Conservation (phyloP, 23 red algal species). For the Agarophyton chilense region DNA sequence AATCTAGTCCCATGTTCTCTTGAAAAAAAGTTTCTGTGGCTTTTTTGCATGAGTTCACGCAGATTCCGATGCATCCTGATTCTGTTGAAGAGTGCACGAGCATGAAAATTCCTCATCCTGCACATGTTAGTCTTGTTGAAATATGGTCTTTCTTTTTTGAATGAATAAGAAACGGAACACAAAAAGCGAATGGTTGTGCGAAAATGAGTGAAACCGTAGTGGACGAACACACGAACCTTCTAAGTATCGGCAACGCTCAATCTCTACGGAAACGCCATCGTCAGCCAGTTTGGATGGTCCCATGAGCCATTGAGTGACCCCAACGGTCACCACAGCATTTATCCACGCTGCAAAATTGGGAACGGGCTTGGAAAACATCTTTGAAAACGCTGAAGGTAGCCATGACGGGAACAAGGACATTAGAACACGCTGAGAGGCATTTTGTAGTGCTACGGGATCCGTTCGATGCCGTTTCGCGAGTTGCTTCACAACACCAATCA, state of each 20-base stretch:
- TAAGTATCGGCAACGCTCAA: slow-evolving; percentile 68
- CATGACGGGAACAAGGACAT: slow-evolving; percentile 54
- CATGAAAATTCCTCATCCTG: not conserved
- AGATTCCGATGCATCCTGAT: slow-evolving; percentile 54
- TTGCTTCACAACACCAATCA: slow-evolving; percentile 27
- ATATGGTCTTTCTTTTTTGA: not conserved
- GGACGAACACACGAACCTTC: slow-evolving; percentile 25
- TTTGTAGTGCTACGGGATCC: slow-evolving; percentile 6
- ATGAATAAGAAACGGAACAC: not conserved
- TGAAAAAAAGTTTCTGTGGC: slow-evolving; percentile 60
- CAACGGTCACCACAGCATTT: slow-evolving; percentile 54
- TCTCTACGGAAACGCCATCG: slow-evolving; percentile 39
- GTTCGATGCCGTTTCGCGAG: slow-evolving; percentile 11
- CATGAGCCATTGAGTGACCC: slow-evolving; percentile 65
- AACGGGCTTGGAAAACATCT: slow-evolving; percentile 42
- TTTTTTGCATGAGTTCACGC: slow-evolving; percentile 61
- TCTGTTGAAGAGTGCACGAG: not conserved
- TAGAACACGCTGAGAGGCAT: slow-evolving; percentile 47
- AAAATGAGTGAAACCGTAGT: no score
- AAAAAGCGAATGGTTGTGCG: no score
- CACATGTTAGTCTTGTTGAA: not conserved
- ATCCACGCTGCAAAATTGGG: slow-evolving; percentile 57
- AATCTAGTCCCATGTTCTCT: slow-evolving; percentile 44
- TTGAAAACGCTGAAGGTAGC: slow-evolving; percentile 50
- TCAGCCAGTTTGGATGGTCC: slow-evolving; percentile 45